Base-by-base conservation (phyloP, 352 stramenopile genomes). In the Phytophthora podocarpi region DNA sequence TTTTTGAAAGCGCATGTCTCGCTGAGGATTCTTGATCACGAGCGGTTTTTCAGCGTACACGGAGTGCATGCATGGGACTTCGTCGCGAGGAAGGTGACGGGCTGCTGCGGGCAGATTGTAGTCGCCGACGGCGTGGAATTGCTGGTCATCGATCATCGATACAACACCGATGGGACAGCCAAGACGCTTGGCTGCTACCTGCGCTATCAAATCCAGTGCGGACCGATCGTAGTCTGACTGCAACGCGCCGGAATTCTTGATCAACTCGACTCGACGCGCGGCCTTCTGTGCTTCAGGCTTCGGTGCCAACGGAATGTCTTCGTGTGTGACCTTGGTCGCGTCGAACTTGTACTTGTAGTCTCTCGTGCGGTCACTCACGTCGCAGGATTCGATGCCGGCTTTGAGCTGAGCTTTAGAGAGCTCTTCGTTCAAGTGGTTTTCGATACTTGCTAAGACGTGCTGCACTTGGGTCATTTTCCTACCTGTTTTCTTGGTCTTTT, bases 1-100 rank as follows among this genome's bases (percentile, higher is more conserved):
- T 80, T 40, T 90, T 69, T 13, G 63, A 57, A 90, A 89, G 20
- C 82, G 82, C 77, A 88, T 80, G 51, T 91, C 82, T 8, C 82
- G 82, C 62, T 72, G 68, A 24, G 82, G 79, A 57, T 90, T 85
- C 68, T 89, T 86, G 37, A 88, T 15, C 11, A 91, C 63, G 37
- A 91, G 39, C 13, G 79, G 79, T 50, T 78, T 80, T 64, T 91
- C 79, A 12, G 67, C 73, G 59, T 89, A 91, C 32, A 87, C 57
- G 82, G 73, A 40, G 77, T 76, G 36, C 79, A 89, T 23, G 86
- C 69, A 51, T 78, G 79, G 61, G n/a, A n/a, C n/a, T n/a, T 87
- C 71, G 28, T 74, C 69, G 4, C 81, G 78, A 11, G 64, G 64
- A 12, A 84, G 31, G 1, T 36, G 50, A 23, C 52, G 53, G 0